Evolutionary conservation across 2,329 filamentous ascomycete species (phyloP).

Genomic region (Cytospora piceae): DNA sequence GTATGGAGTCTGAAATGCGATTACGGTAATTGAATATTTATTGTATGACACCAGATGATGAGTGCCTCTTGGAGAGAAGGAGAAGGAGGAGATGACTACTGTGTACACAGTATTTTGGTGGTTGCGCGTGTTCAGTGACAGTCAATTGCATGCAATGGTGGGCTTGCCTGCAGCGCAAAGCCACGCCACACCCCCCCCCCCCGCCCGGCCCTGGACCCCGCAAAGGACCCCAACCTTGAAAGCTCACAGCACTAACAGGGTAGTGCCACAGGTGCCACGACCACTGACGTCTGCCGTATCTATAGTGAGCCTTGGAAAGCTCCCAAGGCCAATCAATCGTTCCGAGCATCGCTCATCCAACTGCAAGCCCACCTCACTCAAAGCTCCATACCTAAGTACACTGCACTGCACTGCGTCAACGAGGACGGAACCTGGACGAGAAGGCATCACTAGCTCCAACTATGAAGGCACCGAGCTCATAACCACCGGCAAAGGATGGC

Average conservation of each 20-base stretch:
- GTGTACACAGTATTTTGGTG: too few relatives aligned
- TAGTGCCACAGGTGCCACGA: conserved; percentile 13
- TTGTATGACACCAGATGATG: background rate
- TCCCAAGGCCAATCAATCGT: conserved; percentile 13
- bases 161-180: background rate
- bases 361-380: conserved; percentile 3
- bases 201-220: conserved; percentile 15
- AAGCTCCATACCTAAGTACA: background rate
- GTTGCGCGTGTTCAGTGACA: background rate
- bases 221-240: background rate
- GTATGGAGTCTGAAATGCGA: conserved; percentile 16
- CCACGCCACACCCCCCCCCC: background rate
- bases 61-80: background rate
- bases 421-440: background rate
- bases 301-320: background rate
- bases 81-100: background rate
- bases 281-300: conserved; percentile 25
- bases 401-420: conserved; percentile 1
- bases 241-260: conserved; percentile 3
- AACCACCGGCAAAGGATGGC: conserved; percentile 56
- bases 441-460: conserved; percentile 9
- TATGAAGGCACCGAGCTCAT: conserved; percentile 29
- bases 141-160: background rate
- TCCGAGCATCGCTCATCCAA: conserved; percentile 1
- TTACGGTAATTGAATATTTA: conserved; percentile 14